phyloP scores from a whole-genome alignment of 768 basidiomycete genomes.

The Pilatotrama ljubarskyi region DNA sequence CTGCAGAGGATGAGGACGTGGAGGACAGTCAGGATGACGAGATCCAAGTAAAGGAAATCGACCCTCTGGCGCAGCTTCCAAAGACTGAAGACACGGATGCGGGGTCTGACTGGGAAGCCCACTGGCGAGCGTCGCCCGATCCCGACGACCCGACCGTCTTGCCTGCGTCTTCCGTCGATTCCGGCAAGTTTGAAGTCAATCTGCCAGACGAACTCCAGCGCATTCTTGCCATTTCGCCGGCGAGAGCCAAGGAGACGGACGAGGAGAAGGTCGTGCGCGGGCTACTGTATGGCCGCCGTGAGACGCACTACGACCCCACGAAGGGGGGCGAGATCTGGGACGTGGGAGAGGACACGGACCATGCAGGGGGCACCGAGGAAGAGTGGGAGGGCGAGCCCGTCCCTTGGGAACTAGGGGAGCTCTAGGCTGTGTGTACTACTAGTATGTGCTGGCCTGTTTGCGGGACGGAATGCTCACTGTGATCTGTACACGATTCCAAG shows the following conservation, averaged over 20 bases:
- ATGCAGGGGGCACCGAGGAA: conserved; percentile 38
- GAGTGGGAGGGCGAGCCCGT: conserved; percentile 81
- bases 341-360: conserved; percentile 39
- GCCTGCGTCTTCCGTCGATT: conserved; percentile 6
- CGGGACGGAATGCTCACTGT: conserved; percentile 20
- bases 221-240: conserved; percentile 60
- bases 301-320: conserved; percentile 56
- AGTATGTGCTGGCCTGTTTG: conserved; percentile 19
- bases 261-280: conserved; percentile 56
- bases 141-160: not conserved
- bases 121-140: conserved; percentile 17
- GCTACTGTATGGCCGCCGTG: conserved; percentile 58
- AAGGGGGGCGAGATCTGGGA: conserved; percentile 65
- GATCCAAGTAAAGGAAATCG: conserved; percentile 30
- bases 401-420: conserved; percentile 78
- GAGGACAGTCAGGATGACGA: conserved; percentile 29
- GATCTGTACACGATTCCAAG: conserved; percentile 3
- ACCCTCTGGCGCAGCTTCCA: conserved; percentile 28
- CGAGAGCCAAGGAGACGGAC: conserved; percentile 27
- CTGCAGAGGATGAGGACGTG: conserved; percentile 28
- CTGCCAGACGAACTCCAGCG: conserved; percentile 66
- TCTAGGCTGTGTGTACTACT: conserved; percentile 42
- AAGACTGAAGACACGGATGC: conserved; percentile 11
- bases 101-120: conserved; percentile 24
- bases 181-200: conserved; percentile 47